Evolutionary conservation across 2,329 filamentous ascomycete genomes (phyloP).

Genomic region (Pseudogymnoascus sp.): DNA sequence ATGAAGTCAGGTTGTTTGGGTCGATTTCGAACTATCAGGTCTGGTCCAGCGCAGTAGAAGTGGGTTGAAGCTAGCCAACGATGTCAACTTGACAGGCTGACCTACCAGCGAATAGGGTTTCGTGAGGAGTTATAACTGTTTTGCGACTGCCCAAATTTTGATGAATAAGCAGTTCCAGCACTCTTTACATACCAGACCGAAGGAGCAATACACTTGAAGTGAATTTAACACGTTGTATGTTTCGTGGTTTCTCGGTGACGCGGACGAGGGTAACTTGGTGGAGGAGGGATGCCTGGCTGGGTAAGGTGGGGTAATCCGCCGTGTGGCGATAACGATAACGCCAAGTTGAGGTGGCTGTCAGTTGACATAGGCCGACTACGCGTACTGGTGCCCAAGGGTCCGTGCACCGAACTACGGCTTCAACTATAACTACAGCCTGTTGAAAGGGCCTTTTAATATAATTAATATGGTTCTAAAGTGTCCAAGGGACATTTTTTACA

Average conservation of each 20-base stretch:
- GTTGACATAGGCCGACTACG: not conserved
- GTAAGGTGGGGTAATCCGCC: not conserved
- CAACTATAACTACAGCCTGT: not conserved
- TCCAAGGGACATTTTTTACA: not conserved
- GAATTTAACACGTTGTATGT: not conserved
- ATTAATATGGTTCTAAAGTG: not conserved
- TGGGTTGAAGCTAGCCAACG: conserved; percentile 4
- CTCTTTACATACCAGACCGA: not conserved
- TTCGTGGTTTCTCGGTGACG: not conserved
- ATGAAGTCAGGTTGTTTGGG: conserved; percentile 9
- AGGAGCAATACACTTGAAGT: not conserved
- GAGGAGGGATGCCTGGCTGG: conserved; percentile 5
- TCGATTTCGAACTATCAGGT: conserved; percentile 5
- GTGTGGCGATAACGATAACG: conserved; percentile 5
- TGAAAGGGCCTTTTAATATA: not conserved
- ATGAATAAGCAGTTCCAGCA: not conserved
- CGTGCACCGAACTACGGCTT: not conserved
- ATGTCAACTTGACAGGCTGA: conserved; percentile 3
- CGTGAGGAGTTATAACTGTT: not conserved
- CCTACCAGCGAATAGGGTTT: conserved; percentile 1
- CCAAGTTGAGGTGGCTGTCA: conserved; percentile 3
- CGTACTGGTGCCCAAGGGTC: conserved; percentile 1
- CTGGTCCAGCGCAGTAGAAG: conserved; percentile 1
- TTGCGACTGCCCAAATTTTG: not conserved
- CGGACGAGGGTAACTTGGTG: conserved; percentile 1